phyloP scores from a whole-genome alignment of 2,329 filamentous ascomycete genomes.

The Elsinoe perseae region DNA sequence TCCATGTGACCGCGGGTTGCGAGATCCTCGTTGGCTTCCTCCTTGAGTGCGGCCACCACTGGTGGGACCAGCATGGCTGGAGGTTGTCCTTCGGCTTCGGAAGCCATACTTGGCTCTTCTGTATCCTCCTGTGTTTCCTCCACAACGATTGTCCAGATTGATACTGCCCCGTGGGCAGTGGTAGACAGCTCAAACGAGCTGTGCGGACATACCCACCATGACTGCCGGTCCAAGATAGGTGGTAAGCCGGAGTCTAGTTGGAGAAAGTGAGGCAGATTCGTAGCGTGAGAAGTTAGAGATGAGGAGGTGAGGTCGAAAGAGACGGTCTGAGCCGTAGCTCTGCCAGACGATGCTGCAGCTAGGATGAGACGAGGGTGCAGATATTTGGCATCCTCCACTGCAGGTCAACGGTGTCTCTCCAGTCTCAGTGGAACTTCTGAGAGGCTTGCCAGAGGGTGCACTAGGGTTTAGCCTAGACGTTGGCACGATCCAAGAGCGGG shows the following conservation, averaged over 20 bases:
- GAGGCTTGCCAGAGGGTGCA: slow-evolving; percentile 8
- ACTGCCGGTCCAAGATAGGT: slow-evolving; percentile 12
- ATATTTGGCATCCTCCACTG: slow-evolving; percentile 9
- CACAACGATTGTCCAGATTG: neutral
- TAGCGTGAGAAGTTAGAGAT: neutral
- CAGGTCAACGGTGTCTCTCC: slow-evolving; percentile 2
- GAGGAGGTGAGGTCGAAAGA: slow-evolving; percentile 6
- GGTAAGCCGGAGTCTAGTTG: neutral
- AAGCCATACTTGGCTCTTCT: neutral
- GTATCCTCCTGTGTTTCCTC: neutral
- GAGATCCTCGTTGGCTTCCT: slow-evolving; percentile 29
- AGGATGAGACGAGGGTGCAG: slow-evolving; percentile 7
- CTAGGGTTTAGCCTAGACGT: slow-evolving; percentile 11
- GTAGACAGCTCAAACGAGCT: slow-evolving; percentile 14
- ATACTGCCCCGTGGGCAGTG: neutral
- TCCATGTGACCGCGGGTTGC: slow-evolving; percentile 38
- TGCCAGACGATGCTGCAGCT: slow-evolving; percentile 6
- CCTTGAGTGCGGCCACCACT: slow-evolving; percentile 37
- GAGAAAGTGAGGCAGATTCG: neutral
- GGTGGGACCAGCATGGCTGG: slow-evolving; percentile 35
- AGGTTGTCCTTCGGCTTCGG: slow-evolving; percentile 6
- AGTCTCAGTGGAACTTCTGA: neutral
- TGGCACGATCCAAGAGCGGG: slow-evolving; percentile 5
- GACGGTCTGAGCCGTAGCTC: slow-evolving; percentile 13
- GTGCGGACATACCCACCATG: slow-evolving; percentile 8